phyloP scores from a whole-genome alignment of 805 yeast genomes.

The Pichia membranifaciens region DNA sequence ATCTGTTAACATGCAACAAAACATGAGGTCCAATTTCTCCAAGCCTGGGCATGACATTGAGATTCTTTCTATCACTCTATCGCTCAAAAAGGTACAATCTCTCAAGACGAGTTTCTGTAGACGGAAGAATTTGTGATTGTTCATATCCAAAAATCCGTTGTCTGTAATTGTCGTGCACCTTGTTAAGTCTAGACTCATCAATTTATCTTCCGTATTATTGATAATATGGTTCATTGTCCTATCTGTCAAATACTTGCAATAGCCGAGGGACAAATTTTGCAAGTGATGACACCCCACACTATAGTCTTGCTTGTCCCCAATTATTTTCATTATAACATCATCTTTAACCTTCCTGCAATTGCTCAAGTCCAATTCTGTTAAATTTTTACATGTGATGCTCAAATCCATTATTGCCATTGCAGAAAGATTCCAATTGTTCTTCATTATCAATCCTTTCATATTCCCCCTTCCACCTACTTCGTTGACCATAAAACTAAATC shows the following conservation, averaged over 20 bases:
- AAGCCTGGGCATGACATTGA: slow-evolving; percentile 57
- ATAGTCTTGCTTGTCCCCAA: slow-evolving; percentile 42
- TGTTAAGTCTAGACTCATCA: slow-evolving; percentile 56
- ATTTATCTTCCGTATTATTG: slow-evolving; percentile 46
- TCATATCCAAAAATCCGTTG: slow-evolving; percentile 64
- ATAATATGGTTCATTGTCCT: slow-evolving; percentile 59
- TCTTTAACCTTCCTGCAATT: slow-evolving; percentile 72
- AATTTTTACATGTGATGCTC: slow-evolving; percentile 54
- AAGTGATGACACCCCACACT: slow-evolving; percentile 53
- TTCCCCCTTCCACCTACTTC: slow-evolving; percentile 64
- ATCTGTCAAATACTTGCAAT: slow-evolving; percentile 73
- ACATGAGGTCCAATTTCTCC: slow-evolving; percentile 54
- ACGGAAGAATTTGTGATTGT: slow-evolving; percentile 47
- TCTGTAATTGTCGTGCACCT: slow-evolving; percentile 78
- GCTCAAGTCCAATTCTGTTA: slow-evolving; percentile 58
- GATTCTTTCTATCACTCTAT: slow-evolving; percentile 54
- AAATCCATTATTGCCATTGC: slow-evolving; percentile 81
- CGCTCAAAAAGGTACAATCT: slow-evolving; percentile 72
- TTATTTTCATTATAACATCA: slow-evolving; percentile 60
- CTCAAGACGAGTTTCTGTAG: slow-evolving; percentile 49
- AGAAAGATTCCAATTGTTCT: slow-evolving; percentile 68
- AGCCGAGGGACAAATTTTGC: slow-evolving; percentile 52
- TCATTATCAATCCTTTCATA: slow-evolving; percentile 52
- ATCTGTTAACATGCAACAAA: slow-evolving; percentile 72
- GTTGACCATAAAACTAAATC: slow-evolving; percentile 64